phyloP scores from a whole-genome alignment of 345 rosid genomes.

The Gynandropsis gynandra region DNA sequence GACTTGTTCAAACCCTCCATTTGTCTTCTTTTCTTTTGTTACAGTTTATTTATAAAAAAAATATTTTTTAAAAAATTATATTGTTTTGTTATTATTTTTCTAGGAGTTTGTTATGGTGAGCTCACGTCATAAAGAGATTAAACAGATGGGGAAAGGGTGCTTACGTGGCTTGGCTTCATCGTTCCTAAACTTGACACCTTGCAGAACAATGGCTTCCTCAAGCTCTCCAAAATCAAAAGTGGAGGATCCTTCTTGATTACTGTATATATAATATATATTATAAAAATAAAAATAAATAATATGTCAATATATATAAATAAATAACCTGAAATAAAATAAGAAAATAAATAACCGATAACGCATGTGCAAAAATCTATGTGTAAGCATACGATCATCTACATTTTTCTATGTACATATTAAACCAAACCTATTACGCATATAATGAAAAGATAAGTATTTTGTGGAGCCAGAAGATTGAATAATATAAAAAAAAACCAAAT shows the following conservation, averaged over 20 bases:
- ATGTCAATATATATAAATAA: too few species aligned
- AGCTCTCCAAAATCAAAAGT: constrained; percentile 92
- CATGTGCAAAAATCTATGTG: too few species aligned
- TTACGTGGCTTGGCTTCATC: constrained; percentile 79
- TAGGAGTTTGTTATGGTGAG: constrained; percentile 41
- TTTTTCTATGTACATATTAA: not conserved
- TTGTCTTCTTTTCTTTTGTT: constrained; percentile 19
- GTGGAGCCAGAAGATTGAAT: constrained; percentile 10
- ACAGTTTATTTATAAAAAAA: not conserved
- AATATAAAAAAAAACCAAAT: constrained; percentile 11
- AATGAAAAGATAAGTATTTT: too few species aligned
- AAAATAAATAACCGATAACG: too few species aligned
- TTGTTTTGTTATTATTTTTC: constrained; percentile 24
- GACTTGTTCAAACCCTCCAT: constrained; percentile 42
- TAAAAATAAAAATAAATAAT: not conserved
- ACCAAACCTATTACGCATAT: not conserved
- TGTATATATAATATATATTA: too few species aligned
- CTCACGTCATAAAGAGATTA: constrained; percentile 50
- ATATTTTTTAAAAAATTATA: not conserved
- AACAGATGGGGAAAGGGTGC: constrained; percentile 24
- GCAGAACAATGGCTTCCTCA: constrained; percentile 92
- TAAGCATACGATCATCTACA: not conserved
- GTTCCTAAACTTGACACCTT: constrained; percentile 71
- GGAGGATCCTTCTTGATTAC: constrained; percentile 72
- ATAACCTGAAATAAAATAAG: too few species aligned